A percentile compares a stretch with the other conserved stretches of the same genome.
phyloP scores from a whole-genome alignment of 2,329 filamentous ascomycete genomes.

The Dothiorella sarmentorum region DNA sequence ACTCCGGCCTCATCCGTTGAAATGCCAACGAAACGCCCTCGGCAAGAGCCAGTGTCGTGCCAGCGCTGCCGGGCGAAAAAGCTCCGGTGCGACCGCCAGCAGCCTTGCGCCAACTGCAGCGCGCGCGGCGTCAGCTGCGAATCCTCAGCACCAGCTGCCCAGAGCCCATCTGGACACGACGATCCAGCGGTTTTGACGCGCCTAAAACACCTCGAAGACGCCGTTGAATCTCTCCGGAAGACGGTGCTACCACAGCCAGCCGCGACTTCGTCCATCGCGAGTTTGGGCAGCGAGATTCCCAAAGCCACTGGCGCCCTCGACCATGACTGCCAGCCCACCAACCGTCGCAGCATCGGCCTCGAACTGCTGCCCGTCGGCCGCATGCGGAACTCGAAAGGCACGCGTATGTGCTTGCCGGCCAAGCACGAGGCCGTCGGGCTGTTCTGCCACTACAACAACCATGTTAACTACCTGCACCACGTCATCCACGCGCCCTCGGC shows the following conservation, averaged over 20 bases:
- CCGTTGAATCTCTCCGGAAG: not conserved
- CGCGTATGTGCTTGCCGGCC: not conserved
- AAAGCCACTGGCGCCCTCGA: too few species aligned
- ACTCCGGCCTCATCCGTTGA: too few species aligned
- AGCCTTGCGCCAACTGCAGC: conserved; percentile 7
- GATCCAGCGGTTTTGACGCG: not conserved
- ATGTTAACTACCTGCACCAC: not conserved
- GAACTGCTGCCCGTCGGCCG: too few species aligned
- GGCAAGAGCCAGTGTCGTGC: conserved; percentile 12
- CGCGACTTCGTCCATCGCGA: too few species aligned
- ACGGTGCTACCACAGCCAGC: not conserved
- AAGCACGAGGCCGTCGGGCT: not conserved
- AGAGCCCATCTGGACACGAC: not conserved
- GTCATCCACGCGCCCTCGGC: not conserved
- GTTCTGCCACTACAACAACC: not conserved
- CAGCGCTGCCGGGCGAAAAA: conserved; percentile 14
- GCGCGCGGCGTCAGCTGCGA: not conserved
- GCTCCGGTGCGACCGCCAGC: conserved; percentile 1
- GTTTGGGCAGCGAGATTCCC: too few species aligned
- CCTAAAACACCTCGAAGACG: not conserved
- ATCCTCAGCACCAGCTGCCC: not conserved
- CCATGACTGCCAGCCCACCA: too few species aligned
- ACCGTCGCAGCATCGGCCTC: too few species aligned
- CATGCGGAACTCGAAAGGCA: too few species aligned
- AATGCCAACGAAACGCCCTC: not conserved